Base-by-base conservation (phyloP, 257 asterid genomes). In the Nicotiana benthamiana region DNA sequence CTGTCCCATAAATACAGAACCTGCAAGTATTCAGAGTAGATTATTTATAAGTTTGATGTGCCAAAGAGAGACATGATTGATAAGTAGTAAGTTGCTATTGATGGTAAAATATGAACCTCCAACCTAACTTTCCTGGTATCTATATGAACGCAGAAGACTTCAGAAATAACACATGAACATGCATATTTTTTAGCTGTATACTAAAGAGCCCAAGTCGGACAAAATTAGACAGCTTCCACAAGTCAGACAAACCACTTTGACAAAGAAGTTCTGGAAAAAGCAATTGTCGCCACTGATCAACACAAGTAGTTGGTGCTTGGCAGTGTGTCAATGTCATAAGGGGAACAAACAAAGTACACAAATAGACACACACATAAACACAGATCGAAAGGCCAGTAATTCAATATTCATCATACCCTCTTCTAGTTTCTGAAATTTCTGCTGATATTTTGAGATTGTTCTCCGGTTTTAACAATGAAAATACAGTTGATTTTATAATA, bases 1-100 rank as follows among this genome's bases (percentile, higher is more conserved):
- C 74, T 72, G 91, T 79, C 97, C 96, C 88, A 92, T 82, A 88
- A 92, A 94, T 81, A 94, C 94, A 80, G 98, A 94, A 63, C 98
- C 97, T 94, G 90, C 77, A 75, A 66, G 81, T 52, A 79, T 43
- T 79, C 82, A 40, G 74, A 46, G 28, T 62, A 9, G 74, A 28
- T 6, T 46, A 46, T 22, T 72, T 72, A 13, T 13, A 22, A 22
- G 78, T 24, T 2, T 24, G 60, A 72, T 72, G 8, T 7, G 48
- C 59, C 77, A 15, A 13, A 72, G 36, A 7, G 40, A 48, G 6
- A 16, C 24, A 15, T 72, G 59, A 27, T 15, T 46, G 36, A 72
- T 72, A 15, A 1, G 36, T 7, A 6, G 46, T 12, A 43, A 40
- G 36, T 22, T 24, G 59, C 59, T 43, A 36, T 72, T 46, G 60